Evolutionary conservation across 2,329 filamentous ascomycete species (phyloP).

Genomic region (Tolypocladium sp.): DNA sequence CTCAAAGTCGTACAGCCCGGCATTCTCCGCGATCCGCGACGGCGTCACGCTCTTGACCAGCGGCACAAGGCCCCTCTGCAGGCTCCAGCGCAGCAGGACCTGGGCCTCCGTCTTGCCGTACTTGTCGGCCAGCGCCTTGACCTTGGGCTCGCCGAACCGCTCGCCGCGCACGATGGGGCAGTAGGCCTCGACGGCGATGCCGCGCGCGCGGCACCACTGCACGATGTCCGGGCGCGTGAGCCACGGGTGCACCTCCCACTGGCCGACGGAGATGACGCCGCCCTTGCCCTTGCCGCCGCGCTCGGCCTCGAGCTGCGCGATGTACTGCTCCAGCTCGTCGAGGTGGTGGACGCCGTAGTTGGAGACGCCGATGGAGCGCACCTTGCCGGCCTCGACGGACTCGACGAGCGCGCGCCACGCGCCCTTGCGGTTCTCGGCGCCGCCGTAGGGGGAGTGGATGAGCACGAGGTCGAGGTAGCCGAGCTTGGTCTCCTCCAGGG

Average conservation of each 20-base stretch:
- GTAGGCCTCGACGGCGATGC: slow-evolving; percentile 55
- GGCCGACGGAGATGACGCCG: slow-evolving; percentile 71
- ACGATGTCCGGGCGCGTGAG: slow-evolving; percentile 70
- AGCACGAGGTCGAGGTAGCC: slow-evolving; percentile 60
- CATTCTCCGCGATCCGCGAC: slow-evolving; percentile 57
- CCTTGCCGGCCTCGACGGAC: slow-evolving; percentile 50
- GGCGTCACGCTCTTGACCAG: slow-evolving; percentile 66
- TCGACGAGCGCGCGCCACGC: slow-evolving; percentile 57
- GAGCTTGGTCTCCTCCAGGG: slow-evolving; percentile 51
- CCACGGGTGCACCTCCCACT: slow-evolving; percentile 90
- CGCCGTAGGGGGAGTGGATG: slow-evolving; percentile 53
- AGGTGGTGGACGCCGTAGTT: slow-evolving; percentile 58
- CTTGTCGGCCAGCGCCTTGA: slow-evolving; percentile 59
- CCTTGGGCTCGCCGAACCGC: slow-evolving; percentile 58
- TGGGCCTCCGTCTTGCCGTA: slow-evolving; percentile 68
- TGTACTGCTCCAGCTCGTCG: slow-evolving; percentile 49
- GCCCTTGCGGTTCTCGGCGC: slow-evolving; percentile 43
- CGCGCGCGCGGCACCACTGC: slow-evolving; percentile 60
- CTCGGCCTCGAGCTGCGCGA: slow-evolving; percentile 51
- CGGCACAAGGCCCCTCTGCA: slow-evolving; percentile 70
- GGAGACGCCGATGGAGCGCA: slow-evolving; percentile 53
- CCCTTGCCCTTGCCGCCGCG: slow-evolving; percentile 54
- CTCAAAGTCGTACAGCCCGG: slow-evolving; percentile 45
- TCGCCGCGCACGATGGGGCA: slow-evolving; percentile 55
- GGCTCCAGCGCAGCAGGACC: slow-evolving; percentile 68